phyloP scores from a whole-genome alignment of 2,329 filamentous ascomycete species.

The Neoascochyta sp. region DNA sequence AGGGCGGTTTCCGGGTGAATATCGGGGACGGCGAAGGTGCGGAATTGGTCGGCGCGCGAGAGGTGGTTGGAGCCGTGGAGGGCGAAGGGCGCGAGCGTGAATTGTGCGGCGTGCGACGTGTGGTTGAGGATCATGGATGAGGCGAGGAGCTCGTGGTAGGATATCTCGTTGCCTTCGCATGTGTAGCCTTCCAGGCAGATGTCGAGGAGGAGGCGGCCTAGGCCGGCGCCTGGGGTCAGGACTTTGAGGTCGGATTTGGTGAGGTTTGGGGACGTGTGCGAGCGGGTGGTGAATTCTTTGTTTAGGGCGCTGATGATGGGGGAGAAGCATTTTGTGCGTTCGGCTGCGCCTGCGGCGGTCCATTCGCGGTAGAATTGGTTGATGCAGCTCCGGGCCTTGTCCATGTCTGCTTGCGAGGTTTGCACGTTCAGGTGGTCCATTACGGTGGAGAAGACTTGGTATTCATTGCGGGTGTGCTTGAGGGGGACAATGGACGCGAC shows the following conservation, averaged over 20 bases:
- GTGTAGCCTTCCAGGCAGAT: constrained; percentile 69
- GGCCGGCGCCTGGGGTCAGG: constrained; percentile 82
- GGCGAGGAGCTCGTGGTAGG: constrained; percentile 91
- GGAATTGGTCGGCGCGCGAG: constrained; percentile 70
- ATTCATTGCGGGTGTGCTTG: constrained; percentile 28
- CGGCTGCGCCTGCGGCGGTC: constrained; percentile 70
- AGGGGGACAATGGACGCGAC: constrained; percentile 30
- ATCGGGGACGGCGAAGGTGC: constrained; percentile 72
- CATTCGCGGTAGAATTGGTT: constrained; percentile 95
- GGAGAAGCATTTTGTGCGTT: constrained; percentile 73
- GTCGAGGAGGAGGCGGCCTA: constrained; percentile 87
- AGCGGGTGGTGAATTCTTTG: constrained; percentile 39
- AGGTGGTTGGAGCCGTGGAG: constrained; percentile 84
- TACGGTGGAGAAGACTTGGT: constrained; percentile 41
- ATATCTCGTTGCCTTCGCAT: constrained; percentile 88
- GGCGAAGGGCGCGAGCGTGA: constrained; percentile 79
- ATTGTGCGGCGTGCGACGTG: constrained; percentile 57
- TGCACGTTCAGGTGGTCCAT: constrained; percentile 65
- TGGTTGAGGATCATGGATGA: constrained; percentile 72
- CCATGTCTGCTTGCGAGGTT: constrained; percentile 71
- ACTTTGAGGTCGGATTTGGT: constrained; percentile 54
- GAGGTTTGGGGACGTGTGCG: constrained; percentile 12
- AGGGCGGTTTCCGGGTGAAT: constrained; percentile 48
- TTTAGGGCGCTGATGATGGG: constrained; percentile 67
- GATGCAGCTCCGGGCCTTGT: constrained; percentile 89